phyloP scores from a whole-genome alignment of 2,329 filamentous ascomycete species.

The Chrysosporium queenslandicum region DNA sequence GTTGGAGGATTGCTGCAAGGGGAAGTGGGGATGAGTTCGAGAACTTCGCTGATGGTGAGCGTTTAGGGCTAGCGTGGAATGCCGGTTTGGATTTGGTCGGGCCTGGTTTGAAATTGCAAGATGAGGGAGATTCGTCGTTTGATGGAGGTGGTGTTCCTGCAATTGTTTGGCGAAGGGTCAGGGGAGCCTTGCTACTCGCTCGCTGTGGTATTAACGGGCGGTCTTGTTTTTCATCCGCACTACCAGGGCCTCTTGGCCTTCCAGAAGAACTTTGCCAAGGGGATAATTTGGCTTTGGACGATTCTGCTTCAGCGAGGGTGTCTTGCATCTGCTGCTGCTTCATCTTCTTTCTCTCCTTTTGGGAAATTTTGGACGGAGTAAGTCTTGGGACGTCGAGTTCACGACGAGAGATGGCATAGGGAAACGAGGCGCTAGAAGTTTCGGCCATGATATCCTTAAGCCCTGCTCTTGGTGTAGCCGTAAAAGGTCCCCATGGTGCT shows the following conservation, averaged over 20 bases:
- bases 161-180: constrained; percentile 54
- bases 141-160: constrained; percentile 35
- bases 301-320: constrained; percentile 26
- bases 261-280: constrained; percentile 57
- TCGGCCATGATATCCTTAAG: constrained; percentile 68
- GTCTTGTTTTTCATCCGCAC: constrained; percentile 1
- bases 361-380: constrained; percentile 59
- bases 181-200: constrained; percentile 36
- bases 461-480: constrained; percentile 54
- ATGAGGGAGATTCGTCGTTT: neutral
- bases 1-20: constrained; percentile 77
- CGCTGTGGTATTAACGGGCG: constrained; percentile 15
- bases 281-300: constrained; percentile 30
- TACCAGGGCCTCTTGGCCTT: constrained; percentile 11
- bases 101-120: neutral
- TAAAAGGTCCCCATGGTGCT: constrained; percentile 45
- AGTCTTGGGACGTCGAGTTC: constrained; percentile 30
- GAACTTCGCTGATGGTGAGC: constrained; percentile 25
- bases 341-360: constrained; percentile 82
- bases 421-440: constrained; percentile 43
- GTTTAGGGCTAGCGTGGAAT: constrained; percentile 27
- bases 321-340: constrained; percentile 55
- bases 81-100: constrained; percentile 38
- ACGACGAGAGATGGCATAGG: constrained; percentile 37
- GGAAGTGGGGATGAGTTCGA: constrained; percentile 60